Evolutionary conservation across 768 basidiomycete genomes (phyloP), one percentile per base, ranked within the genome.

Genomic region (Suillus subalutaceus): DNA sequence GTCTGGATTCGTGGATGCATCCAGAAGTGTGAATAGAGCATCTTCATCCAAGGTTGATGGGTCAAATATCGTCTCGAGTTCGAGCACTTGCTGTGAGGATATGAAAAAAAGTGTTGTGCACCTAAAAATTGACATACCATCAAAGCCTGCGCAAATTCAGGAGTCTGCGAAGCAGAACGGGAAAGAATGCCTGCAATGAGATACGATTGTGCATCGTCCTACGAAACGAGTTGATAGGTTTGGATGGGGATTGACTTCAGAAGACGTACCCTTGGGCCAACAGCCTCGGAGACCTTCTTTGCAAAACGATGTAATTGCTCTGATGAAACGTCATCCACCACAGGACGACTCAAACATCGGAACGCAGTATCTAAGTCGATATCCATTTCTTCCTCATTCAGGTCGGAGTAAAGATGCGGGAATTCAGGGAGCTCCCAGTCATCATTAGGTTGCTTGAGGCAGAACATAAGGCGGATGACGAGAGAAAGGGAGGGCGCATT

Each of bases 361-460:
- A 86, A 83, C 3, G 89, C 85, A 35, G 78, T 80, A 67, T 89
- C 86, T 4, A 93, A 73, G 71, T 89, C 86, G 63, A 87, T 82
- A 41, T 86, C 84, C 4, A 81, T 78, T n/a, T 80, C 72, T 18
- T 80, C 79, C n/a, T 78, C 80, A 32, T 82, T 82, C 40, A 93
- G 73, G 72, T 91, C 85, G 2, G 90, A 83, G 68, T 88, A 86
- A 30, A 92, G 72, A 72, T 89, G 85, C 0, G 92, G 91, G 70
- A 93, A 93, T 13, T 87, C 86, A 2, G 86, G 86, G 35, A 86
- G 78, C 66, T 92, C 90, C 91, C 91, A 93, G 65, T 93, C 91
- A n/a, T 92, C 89, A 67, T 87, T 85, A 13, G 85, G 79, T 0
- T 90, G 90, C 72, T 93, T 93, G 58, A 94, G 79, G 72, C 91